Percentiles rank a stretch among this genome's conserved stretches.
These are phyloP conservation scores for Alternaria novae-zelandiae DNA, from an alignment of 2,329 filamentous ascomycete genomes.

Conservation along the genomic window DNA sequence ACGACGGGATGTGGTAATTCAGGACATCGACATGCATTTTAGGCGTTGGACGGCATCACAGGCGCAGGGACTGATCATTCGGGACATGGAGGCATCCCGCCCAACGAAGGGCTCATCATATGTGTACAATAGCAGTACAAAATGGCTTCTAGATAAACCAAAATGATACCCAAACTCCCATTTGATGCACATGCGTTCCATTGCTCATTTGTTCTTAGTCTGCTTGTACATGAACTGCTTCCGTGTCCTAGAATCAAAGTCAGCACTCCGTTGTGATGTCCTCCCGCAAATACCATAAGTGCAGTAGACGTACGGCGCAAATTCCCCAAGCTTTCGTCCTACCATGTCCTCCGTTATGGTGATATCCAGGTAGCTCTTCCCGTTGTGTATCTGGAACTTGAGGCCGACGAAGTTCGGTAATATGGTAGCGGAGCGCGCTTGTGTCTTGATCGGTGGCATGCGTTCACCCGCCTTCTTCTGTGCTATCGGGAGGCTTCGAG, in stretches of 20 bases:
- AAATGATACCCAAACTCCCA: constrained; percentile 49
- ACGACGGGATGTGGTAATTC: constrained; percentile 1
- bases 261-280: not conserved
- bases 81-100: constrained; percentile 16
- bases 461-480: constrained; percentile 66
- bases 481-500: constrained; percentile 66
- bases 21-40: constrained; percentile 23
- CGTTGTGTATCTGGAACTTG: constrained; percentile 90
- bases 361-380: constrained; percentile 83
- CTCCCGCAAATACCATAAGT: too few species aligned
- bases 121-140: constrained; percentile 47
- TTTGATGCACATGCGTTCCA: constrained; percentile 27
- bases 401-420: constrained; percentile 90
- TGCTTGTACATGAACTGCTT: constrained; percentile 72
- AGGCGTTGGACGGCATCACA: constrained; percentile 35
- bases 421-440: constrained; percentile 86
- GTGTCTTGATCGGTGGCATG: constrained; percentile 78
- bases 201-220: constrained; percentile 70
- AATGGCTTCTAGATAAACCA: constrained; percentile 30
- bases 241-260: constrained; percentile 60
- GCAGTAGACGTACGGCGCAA: constrained; percentile 71
- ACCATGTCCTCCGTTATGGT: constrained; percentile 95
- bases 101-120: constrained; percentile 25
- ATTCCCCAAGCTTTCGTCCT: constrained; percentile 92
- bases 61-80: constrained; percentile 22